Evolutionary conservation across 129 eudicot genomes (phyloP).

Genomic region (Flaveria bidentis): DNA sequence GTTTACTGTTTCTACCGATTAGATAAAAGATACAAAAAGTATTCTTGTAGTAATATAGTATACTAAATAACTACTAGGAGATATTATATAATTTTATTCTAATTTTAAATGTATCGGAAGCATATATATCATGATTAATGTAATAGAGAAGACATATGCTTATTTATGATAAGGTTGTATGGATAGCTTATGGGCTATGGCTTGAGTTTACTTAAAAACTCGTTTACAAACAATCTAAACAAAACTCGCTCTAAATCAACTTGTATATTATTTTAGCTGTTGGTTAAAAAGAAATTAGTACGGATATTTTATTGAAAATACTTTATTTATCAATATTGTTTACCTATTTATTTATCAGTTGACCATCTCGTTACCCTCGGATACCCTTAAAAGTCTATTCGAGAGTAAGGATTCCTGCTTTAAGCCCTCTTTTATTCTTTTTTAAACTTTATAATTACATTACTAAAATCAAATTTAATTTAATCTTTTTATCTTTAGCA

Average conservation of each 20-base stretch:
- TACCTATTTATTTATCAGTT: not conserved
- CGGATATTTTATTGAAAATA: not conserved
- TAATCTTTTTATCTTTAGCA: not conserved
- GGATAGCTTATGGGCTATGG: no score
- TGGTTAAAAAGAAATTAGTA: not conserved
- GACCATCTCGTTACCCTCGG: not conserved
- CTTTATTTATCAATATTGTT: not conserved
- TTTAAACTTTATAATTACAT: not conserved
- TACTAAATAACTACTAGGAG: not conserved
- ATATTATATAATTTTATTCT: no score
- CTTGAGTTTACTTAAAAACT: no score
- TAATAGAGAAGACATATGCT: no score
- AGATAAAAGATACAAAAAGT: no score
- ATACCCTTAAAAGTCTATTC: not conserved
- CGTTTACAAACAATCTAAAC: no score
- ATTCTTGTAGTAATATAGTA: not conserved
- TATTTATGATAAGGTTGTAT: no score
- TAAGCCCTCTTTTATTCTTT: not conserved
- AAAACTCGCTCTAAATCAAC: no score
- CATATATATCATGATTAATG: no score
- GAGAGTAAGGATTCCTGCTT: not conserved
- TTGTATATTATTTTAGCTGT: no score
- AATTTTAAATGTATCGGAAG: no score
- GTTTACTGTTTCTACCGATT: no score
- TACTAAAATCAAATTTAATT: not conserved